phyloP scores from a whole-genome alignment of 768 basidiomycete species.

The Boletus huronensis region DNA sequence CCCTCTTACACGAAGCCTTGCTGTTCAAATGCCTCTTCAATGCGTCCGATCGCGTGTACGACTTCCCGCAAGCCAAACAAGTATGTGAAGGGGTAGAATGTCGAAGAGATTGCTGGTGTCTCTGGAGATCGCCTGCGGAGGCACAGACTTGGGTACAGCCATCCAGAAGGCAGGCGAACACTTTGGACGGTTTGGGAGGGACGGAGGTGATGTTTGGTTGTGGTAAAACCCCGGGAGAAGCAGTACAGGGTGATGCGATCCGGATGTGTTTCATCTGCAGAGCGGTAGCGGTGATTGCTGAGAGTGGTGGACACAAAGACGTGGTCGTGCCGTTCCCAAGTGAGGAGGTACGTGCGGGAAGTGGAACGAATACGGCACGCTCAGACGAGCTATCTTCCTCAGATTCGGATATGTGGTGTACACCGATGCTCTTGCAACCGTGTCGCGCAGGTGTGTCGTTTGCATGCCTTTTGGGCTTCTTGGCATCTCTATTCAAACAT shows the following conservation, averaged over 20 bases:
- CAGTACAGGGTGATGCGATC: slow-evolving; percentile 12
- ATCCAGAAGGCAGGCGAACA: slow-evolving; percentile 22
- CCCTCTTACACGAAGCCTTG: slow-evolving; percentile 26
- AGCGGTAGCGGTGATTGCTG: slow-evolving; percentile 5
- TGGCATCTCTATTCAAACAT: slow-evolving; percentile 1
- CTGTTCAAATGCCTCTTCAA: slow-evolving; percentile 33
- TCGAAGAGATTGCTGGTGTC: slow-evolving; percentile 30
- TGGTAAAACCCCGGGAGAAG: slow-evolving; percentile 4
- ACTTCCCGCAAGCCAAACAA: slow-evolving; percentile 26
- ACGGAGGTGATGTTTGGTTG: not conserved
- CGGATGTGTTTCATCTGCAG: slow-evolving; percentile 12
- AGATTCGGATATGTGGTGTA: not conserved
- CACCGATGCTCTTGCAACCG: not conserved
- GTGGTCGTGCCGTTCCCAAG: not conserved
- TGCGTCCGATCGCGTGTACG: slow-evolving; percentile 31
- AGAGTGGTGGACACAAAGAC: not conserved
- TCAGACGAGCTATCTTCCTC: not conserved
- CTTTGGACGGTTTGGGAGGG: slow-evolving; percentile 10
- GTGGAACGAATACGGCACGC: not conserved
- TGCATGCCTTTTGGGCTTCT: slow-evolving; percentile 12
- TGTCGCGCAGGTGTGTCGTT: slow-evolving; percentile 10
- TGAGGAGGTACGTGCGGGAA: not conserved
- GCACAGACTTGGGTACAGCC: slow-evolving; percentile 28
- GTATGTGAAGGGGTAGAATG: slow-evolving; percentile 21
- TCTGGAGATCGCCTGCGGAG: slow-evolving; percentile 27